Base-by-base conservation (phyloP, 345 rosid genomes). In the Bruguiera parviflora region DNA sequence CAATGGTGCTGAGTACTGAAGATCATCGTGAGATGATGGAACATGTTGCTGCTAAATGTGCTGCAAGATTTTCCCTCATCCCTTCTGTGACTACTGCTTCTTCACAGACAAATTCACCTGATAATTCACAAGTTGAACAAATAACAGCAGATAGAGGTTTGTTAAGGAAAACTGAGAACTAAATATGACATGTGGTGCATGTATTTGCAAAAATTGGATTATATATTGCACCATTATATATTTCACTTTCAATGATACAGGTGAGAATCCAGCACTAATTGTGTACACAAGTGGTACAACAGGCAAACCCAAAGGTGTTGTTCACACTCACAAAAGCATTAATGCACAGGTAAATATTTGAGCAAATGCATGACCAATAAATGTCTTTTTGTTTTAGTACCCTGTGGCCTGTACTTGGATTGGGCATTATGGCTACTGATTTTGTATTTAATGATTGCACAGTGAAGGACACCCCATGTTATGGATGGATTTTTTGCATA, bases 281-380 rank as follows among this genome's bases (percentile, higher is more conserved):
- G 77, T 92, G 61, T 95, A 95, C 77, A 95, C 99, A 5, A 95
- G 99, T 81, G 99, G 99, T 67, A 95, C 99, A 68, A 95, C 99
- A 16, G 98, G 99, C 65, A 95, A 86, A 78, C 99, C 99, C n/a
- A 95, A 95, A 80, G 99, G 98, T 68, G 99, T 85, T 72, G 89
- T 95, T 64, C 99, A 95, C 70, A 92, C 96, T 2, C 99, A 92
- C 78, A 84, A 81, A 74, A 86, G 96, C 81, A 85, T 95, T 65
- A 71, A 63, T 71, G 88, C 99, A 51, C 99, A 95, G 98, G 99
- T 86, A 72, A 59, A 28, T 52, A 27, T 13, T 19, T 39, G 62
- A 57, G 20, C 33, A 15, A n/a, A 3, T 53, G 15, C 43, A 31
- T 58, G 51, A 58, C 53, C 11, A 43, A 43, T 66, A 31, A 58